A percentile compares a stretch with the other conserved stretches of the same genome.
These are phyloP conservation scores for Pythium volutum DNA, from an alignment of 352 stramenopile genomes.

Conservation along the genomic window DNA sequence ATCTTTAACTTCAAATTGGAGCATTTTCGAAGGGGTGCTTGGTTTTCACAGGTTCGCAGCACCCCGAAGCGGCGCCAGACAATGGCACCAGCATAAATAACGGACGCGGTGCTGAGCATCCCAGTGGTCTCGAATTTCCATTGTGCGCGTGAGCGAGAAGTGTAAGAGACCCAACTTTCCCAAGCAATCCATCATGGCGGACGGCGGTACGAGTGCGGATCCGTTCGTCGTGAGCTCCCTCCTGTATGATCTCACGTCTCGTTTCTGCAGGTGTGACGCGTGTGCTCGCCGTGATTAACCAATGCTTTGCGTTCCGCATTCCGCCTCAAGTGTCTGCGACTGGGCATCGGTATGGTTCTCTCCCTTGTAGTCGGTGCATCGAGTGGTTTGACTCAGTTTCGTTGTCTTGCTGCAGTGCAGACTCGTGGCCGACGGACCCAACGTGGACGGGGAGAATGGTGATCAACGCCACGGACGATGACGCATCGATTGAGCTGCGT, in stretches of 20 bases:
- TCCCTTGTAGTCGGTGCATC: background rate
- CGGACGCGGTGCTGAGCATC: background rate
- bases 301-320: slow-evolving; percentile 71
- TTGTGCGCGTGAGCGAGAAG: background rate
- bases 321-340: slow-evolving; percentile 55
- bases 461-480: slow-evolving; percentile 58
- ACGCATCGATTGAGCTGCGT: slow-evolving; percentile 59
- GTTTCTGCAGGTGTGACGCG: slow-evolving; percentile 40
- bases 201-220: slow-evolving; percentile 5
- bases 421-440: slow-evolving; percentile 60
- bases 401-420: slow-evolving; percentile 31
- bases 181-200: slow-evolving; percentile 5
- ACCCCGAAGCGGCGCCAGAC: background rate
- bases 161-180: background rate
- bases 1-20: background rate
- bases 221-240: background rate
- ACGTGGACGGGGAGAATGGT: slow-evolving; percentile 60
- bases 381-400: background rate
- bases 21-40: too few relatives aligned
- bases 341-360: slow-evolving; percentile 40
- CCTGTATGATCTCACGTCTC: background rate
- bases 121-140: background rate
- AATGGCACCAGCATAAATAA: background rate
- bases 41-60: too few relatives aligned
- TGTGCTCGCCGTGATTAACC: slow-evolving; percentile 63